Conservation (phyloP, 2,329 filamentous ascomycete species). For the Sclerotiophoma versabilis region DNA sequence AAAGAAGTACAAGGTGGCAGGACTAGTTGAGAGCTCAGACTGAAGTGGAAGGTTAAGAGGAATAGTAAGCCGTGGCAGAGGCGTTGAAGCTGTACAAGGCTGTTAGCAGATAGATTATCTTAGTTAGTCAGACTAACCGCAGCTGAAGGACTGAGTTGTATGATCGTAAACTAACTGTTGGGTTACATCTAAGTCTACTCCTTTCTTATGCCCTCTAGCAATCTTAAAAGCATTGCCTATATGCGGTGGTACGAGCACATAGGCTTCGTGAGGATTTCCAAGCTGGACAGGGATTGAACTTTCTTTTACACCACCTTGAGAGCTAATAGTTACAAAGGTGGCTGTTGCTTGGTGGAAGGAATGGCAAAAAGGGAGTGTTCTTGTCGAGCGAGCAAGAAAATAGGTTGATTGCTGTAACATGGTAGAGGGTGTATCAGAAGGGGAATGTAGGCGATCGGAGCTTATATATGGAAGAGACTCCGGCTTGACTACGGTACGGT, state of each 20-base stretch:
- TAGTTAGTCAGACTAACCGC: background rate
- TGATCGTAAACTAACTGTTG: background rate
- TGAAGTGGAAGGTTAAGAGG: background rate
- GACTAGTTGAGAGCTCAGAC: background rate
- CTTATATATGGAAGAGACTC: no score
- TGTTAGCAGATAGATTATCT: background rate
- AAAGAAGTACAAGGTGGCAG: background rate
- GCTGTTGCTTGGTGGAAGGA: background rate
- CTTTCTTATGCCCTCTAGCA: background rate
- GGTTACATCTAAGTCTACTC: background rate
- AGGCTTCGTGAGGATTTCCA: background rate
- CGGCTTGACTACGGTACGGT: no score
- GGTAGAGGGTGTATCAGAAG: no score
- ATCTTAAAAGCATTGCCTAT: background rate
- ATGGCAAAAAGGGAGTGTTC: background rate
- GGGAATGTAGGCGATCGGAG: no score
- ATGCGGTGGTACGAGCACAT: background rate
- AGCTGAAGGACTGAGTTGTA: background rate
- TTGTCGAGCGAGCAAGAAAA: no score
- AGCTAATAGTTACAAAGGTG: background rate
- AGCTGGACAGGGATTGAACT: background rate
- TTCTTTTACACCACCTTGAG: background rate
- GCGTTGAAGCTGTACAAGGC: background rate
- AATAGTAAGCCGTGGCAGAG: background rate
- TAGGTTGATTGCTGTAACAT: no score